These are phyloP conservation scores for Mycena venus DNA, from an alignment of 768 basidiomycete species.

Conservation along the genomic window DNA sequence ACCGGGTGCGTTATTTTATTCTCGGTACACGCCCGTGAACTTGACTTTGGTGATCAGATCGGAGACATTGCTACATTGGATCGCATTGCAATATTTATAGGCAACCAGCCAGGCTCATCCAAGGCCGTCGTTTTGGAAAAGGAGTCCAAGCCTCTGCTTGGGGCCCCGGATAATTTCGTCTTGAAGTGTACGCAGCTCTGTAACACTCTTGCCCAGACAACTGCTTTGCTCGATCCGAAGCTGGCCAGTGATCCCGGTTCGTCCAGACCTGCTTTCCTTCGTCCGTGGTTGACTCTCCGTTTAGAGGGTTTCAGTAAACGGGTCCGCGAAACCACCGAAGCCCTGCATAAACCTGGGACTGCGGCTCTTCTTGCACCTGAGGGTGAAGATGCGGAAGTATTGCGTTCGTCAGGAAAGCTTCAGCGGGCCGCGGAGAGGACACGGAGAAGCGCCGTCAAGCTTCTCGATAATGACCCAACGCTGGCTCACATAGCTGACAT, in stretches of 20 bases:
- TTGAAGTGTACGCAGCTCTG: conserved; percentile 57
- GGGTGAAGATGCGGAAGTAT: conserved; percentile 48
- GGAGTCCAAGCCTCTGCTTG: neutral
- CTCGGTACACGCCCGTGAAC: neutral
- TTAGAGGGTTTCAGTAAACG: conserved; percentile 30
- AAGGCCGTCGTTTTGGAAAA: neutral
- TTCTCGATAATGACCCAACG: conserved; percentile 53
- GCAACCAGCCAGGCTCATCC: conserved; percentile 19
- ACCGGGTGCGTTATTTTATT: conserved; percentile 58
- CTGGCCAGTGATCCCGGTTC: conserved; percentile 33
- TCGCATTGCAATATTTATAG: conserved; percentile 58
- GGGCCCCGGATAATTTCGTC: conserved; percentile 30
- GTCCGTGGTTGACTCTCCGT: conserved; percentile 16
- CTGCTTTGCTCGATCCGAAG: conserved; percentile 52
- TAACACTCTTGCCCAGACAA: conserved; percentile 59
- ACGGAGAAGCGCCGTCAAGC: conserved; percentile 62
- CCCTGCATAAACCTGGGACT: conserved; percentile 31
- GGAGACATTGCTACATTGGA: conserved; percentile 63
- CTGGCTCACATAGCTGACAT: conserved; percentile 14
- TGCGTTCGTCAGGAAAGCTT: conserved; percentile 63
- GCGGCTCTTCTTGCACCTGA: conserved; percentile 31
- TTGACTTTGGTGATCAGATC: conserved; percentile 49
- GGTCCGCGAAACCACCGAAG: conserved; percentile 35
- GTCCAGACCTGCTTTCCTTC: conserved; percentile 21
- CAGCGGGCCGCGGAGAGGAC: conserved; percentile 73